Evolutionary conservation across 2,329 filamentous ascomycete species (phyloP).

Genomic region (Monilinia fructigena): DNA sequence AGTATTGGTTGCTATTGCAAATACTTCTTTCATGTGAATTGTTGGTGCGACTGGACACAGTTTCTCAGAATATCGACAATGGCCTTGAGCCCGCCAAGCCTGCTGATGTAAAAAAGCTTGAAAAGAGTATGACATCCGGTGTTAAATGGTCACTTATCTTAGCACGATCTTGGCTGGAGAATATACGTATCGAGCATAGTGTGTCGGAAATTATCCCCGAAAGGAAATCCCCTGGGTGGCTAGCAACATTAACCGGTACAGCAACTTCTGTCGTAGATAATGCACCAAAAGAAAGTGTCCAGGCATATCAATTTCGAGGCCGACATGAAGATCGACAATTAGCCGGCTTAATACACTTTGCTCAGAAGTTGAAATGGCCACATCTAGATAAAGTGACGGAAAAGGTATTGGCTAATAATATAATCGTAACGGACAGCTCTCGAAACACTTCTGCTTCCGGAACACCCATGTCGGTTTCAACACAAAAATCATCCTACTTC

Average conservation of each 20-base stretch:
- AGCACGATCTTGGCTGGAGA: constrained; percentile 66
- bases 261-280: constrained; percentile 42
- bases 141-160: constrained; percentile 67
- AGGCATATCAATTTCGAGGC: constrained; percentile 40
- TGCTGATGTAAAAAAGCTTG: constrained; percentile 60
- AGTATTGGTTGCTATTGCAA: constrained; percentile 66
- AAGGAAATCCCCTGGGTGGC: constrained; percentile 48
- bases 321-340: constrained; percentile 59
- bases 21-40: constrained; percentile 64
- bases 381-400: constrained; percentile 47
- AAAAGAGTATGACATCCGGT: constrained; percentile 59
- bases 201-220: constrained; percentile 33
- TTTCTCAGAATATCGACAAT: constrained; percentile 59
- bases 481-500: constrained; percentile 40
- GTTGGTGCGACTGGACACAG: constrained; percentile 61
- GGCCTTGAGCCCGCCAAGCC: constrained; percentile 52
- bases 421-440: constrained; percentile 34
- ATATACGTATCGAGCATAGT: constrained; percentile 57
- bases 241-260: constrained; percentile 56
- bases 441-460: constrained; percentile 31
- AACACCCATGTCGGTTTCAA: constrained; percentile 38
- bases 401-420: constrained; percentile 39
- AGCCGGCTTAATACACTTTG: constrained; percentile 62
- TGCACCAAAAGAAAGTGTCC: constrained; percentile 43
- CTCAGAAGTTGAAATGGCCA: constrained; percentile 61